Percentiles rank a stretch among this genome's conserved stretches.
Conservation (phyloP, 139 green algal species). For the Micractinium conductrix region DNA sequence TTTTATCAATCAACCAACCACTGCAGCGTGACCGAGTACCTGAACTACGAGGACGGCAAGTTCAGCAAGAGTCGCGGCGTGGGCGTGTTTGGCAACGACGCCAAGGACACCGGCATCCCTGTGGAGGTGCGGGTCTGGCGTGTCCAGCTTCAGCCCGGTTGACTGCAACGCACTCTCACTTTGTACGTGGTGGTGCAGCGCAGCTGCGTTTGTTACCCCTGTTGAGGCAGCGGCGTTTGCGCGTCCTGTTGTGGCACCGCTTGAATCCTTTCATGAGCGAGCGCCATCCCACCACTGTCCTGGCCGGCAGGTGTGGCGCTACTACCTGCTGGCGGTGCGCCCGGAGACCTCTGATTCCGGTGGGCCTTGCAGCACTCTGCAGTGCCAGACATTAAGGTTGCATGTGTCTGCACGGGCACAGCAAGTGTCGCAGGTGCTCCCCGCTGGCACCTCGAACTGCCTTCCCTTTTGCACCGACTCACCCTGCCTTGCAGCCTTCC, state of each 20-base stretch:
- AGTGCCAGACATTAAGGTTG: no score
- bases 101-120: slow-evolving; percentile 84
- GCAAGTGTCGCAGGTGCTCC: no score
- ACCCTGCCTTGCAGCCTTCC: slow-evolving; percentile 90
- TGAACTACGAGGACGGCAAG: slow-evolving; percentile 98
- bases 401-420: no score
- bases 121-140: slow-evolving; percentile 48
- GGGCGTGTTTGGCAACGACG: slow-evolving; percentile 97
- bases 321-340: slow-evolving; percentile 93
- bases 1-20: no score
- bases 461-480: no score
- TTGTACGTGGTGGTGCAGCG: no score
- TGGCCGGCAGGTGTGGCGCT: slow-evolving; percentile 90
- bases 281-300: background rate
- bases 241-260: background rate
- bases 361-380: slow-evolving; percentile 77
- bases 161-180: no score
- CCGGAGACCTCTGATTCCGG: slow-evolving; percentile 70
- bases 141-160: no score
- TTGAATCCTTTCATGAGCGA: background rate
- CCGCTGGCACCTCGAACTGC: no score
- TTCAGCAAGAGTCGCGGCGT: slow-evolving; percentile 95
- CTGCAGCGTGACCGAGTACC: slow-evolving; percentile 97
- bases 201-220: no score
- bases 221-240: no score